Percentiles rank a stretch among this genome's conserved stretches.
These are phyloP conservation scores for Penicillium corylophilum DNA, from an alignment of 2,329 filamentous ascomycete genomes.

Conservation along the genomic window DNA sequence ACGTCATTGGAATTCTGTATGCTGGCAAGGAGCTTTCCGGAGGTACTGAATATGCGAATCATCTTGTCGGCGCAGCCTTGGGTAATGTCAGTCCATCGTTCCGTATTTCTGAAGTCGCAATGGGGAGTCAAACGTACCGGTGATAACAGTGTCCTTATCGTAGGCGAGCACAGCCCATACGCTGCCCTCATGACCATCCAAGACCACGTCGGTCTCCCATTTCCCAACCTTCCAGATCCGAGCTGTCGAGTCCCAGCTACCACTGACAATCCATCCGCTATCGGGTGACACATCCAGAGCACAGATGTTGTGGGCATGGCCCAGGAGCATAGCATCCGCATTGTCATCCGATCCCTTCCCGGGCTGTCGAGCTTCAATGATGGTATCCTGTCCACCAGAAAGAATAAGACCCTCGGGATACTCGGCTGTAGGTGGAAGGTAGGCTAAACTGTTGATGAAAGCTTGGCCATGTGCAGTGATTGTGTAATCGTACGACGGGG, in stretches of 20 bases:
- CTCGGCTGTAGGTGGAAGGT: constrained; percentile 65
- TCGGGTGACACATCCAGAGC: constrained; percentile 74
- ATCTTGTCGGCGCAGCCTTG: constrained; percentile 80
- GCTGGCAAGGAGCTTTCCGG: constrained; percentile 62
- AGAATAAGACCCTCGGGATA: constrained; percentile 78
- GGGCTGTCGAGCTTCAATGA: constrained; percentile 84
- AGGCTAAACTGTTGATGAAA: constrained; percentile 85
- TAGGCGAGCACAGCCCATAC: constrained; percentile 92
- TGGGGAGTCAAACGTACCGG: constrained; percentile 46
- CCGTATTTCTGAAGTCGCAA: no score
- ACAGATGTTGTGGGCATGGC: constrained; percentile 86
- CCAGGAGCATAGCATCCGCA: constrained; percentile 80
- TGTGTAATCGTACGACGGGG: constrained; percentile 72
- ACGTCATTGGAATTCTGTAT: constrained; percentile 75
- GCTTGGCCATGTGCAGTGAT: constrained; percentile 76
- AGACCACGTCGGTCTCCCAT: constrained; percentile 73
- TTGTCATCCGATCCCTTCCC: constrained; percentile 67
- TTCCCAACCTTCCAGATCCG: constrained; percentile 82
- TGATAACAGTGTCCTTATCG: constrained; percentile 76
- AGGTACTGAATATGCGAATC: constrained; percentile 75
- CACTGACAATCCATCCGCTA: constrained; percentile 76
- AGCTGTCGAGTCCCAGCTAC: constrained; percentile 88
- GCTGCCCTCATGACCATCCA: constrained; percentile 74
- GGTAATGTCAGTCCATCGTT: constrained; percentile 15
- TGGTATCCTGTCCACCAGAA: constrained; percentile 85